Evolutionary conservation across 331 rosid genomes (phyloP).

Genomic region (Spiraea crenata): DNA sequence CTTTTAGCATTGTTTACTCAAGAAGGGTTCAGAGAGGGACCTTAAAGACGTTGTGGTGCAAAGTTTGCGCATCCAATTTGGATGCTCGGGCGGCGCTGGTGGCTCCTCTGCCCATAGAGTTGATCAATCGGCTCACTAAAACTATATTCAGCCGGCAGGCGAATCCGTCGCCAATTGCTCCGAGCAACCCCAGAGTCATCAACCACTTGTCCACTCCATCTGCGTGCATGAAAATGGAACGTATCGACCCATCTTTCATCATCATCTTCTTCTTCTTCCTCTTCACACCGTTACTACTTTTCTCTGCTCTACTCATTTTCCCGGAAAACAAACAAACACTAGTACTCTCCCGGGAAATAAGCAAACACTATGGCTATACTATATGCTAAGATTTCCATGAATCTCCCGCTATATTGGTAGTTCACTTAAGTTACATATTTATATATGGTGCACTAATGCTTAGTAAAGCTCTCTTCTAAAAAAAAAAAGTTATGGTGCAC

Average conservation of each 20-base stretch:
- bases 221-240: slow-evolving; percentile 76
- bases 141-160: slow-evolving; percentile 38
- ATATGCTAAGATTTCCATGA: not conserved
- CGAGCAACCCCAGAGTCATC: slow-evolving; percentile 62
- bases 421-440: not conserved
- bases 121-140: slow-evolving; percentile 45
- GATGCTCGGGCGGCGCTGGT: not conserved
- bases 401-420: not conserved
- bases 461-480: too few species aligned
- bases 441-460: too few species aligned
- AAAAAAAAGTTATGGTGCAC: too few species aligned
- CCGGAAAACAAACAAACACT: too few species aligned
- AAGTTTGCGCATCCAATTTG: not conserved
- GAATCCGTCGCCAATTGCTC: slow-evolving; percentile 65
- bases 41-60: slow-evolving; percentile 34
- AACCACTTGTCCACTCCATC: slow-evolving; percentile 48
- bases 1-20: too few species aligned
- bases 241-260: slow-evolving; percentile 33
- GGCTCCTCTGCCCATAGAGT: slow-evolving; percentile 39
- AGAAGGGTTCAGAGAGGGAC: slow-evolving; percentile 24
- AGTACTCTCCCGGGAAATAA: too few species aligned
- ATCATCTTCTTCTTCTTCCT: not conserved
- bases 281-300: not conserved
- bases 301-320: not conserved
- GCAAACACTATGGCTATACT: too few species aligned